Evolutionary conservation across 1,284 basidiomycete species (phyloP), one percentile per base, ranked within the genome.

Genomic region (Coriolopsis trogii): DNA sequence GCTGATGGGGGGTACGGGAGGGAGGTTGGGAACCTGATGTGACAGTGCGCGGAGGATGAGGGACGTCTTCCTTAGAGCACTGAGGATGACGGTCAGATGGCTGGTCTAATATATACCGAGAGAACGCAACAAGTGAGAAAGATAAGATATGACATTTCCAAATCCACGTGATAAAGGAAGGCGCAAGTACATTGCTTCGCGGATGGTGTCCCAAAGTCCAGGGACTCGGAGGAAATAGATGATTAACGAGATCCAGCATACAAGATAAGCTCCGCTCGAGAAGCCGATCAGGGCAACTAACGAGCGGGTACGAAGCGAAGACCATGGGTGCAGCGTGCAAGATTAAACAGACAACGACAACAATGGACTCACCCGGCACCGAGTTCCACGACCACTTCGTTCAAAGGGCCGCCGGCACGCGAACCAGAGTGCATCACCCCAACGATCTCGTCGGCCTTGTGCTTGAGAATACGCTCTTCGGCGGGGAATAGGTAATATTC

Each of bases 401-500:
- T 73, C 72, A 13, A 70, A 65, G 72, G 58, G 2, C 76, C 74
- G 23, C 82, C 77, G 40, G 78, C 77, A 8, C 75, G 76, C 46
- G 74, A 72, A 3, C 71, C 75, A n/a, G 70, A 61, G 56, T 93
- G 92, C 85, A 92, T 93, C 51, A 77, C 73, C 18, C 75, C 80
- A 5, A 90, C 86, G 30, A 89, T 89, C 16, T 87, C 81, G 31
- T 85, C 79, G 55, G 81, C 79, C 48, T 82, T 73, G 26, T 70
- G 72, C 69, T 78, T 81, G 49, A 91, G 69, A 53, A 91, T 89
- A 52, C 82, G 77, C 64, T 91, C 87, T 64, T 91, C 89, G 0
- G 87, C 85, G 6, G 74, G 72, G 70, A 95, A 97, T 18, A 93
- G 79, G 67, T 98, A 98, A 69, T 98, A 98, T 60, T 95, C 93